Percentiles rank a stretch among this genome's conserved stretches.
Evolutionary conservation across 179 eudicot genomes (phyloP).

Genomic region (Drosera spatulata): DNA sequence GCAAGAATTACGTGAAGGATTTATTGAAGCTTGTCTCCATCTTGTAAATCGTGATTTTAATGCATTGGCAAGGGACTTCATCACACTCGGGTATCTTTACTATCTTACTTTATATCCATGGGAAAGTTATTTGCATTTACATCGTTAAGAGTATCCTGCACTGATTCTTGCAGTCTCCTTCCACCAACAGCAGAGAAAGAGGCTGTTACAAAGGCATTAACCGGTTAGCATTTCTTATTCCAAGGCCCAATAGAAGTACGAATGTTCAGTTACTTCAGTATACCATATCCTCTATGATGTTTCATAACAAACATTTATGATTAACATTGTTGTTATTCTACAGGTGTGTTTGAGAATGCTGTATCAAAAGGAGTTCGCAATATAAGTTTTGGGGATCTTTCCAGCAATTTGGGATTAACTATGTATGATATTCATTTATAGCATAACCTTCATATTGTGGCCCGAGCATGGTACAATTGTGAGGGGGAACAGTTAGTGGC

Average conservation of each 20-base stretch:
- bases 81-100: slow-evolving; percentile 71
- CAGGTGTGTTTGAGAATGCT: slow-evolving; percentile 78
- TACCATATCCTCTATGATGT: background rate
- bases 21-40: slow-evolving; percentile 97
- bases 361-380: slow-evolving; percentile 73
- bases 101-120: slow-evolving; percentile 4
- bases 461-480: background rate
- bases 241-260: background rate
- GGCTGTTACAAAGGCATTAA: slow-evolving; percentile 82
- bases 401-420: slow-evolving; percentile 73
- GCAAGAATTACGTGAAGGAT: slow-evolving; percentile 91
- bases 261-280: background rate
- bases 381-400: slow-evolving; percentile 90
- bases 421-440: slow-evolving; percentile 34
- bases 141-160: slow-evolving; percentile 8
- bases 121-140: background rate
- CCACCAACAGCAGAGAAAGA: slow-evolving; percentile 83
- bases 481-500: slow-evolving; percentile 1
- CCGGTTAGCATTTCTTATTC: slow-evolving; percentile 37
- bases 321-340: slow-evolving; percentile 12
- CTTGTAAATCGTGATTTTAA: slow-evolving; percentile 91
- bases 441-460: background rate
- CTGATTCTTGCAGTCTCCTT: slow-evolving; percentile 58
- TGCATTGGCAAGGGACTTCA: slow-evolving; percentile 83
- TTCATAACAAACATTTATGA: slow-evolving; percentile 1